These are phyloP conservation scores for Eudorina sp. DNA, from an alignment of 139 green algal species.

Conservation along the genomic window DNA sequence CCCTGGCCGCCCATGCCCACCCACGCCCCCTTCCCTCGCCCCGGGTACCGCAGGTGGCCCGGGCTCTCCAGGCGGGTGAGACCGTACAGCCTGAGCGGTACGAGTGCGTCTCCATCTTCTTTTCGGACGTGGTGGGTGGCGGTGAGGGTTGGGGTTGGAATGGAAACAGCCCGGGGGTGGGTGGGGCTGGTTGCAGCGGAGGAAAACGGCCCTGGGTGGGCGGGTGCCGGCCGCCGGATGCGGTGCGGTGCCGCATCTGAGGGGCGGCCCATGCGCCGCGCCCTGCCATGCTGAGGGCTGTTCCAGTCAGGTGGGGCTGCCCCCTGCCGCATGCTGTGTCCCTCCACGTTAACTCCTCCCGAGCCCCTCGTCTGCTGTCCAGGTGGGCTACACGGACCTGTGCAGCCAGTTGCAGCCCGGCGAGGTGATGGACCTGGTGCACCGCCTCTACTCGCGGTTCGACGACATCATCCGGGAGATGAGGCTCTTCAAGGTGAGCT, in stretches of 20 bases:
- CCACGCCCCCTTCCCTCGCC: not conserved
- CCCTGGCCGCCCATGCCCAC: not conserved
- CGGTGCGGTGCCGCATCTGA: too few species aligned
- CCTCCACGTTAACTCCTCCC: not conserved
- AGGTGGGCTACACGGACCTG: slow-evolving; percentile 50
- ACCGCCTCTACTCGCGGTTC: slow-evolving; percentile 46
- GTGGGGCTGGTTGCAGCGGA: not conserved
- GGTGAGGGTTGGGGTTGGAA: not conserved
- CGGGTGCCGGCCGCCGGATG: not conserved
- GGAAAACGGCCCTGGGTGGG: not conserved
- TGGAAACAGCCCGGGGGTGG: not conserved
- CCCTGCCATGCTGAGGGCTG: too few species aligned
- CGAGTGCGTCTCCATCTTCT: slow-evolving; percentile 48
- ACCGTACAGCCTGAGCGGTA: slow-evolving; percentile 41
- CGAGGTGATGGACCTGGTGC: slow-evolving; percentile 49
- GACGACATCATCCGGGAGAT: not conserved
- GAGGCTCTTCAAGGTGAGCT: slow-evolving; percentile 35
- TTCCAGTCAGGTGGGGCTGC: not conserved
- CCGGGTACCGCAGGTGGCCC: slow-evolving; percentile 43
- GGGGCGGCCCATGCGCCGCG: too few species aligned
- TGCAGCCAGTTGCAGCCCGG: slow-evolving; percentile 38
- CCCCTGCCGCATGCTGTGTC: not conserved
- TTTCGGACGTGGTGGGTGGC: slow-evolving; percentile 11
- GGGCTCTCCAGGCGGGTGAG: slow-evolving; percentile 33
- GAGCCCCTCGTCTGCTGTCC: not conserved